Evolutionary conservation across 75 land plant genomes (phyloP).

Genomic region (Isoetes taiwanensis): DNA sequence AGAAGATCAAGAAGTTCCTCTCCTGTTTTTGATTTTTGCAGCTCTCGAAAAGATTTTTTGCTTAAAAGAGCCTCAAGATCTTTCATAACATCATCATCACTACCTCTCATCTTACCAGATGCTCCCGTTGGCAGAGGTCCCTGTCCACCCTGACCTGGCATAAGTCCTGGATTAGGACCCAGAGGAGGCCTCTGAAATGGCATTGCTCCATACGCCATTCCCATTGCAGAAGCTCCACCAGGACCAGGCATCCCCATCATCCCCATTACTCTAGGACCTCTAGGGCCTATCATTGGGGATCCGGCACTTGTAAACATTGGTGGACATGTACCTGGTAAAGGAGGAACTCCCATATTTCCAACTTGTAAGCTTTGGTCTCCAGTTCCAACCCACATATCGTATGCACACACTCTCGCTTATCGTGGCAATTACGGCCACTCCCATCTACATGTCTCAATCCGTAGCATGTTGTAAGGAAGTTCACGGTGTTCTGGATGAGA

Average conservation of each 20-base stretch:
- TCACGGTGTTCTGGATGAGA: too few relatives aligned
- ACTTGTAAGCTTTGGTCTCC: conserved; percentile 25
- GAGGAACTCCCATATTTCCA: too few relatives aligned
- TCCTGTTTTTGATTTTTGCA: conserved; percentile 76
- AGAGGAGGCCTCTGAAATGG: conserved; percentile 45
- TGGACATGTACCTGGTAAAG: conserved; percentile 23
- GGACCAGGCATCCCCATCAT: conserved; percentile 61
- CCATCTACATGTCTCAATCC: too few relatives aligned
- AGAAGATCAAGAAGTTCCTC: conserved; percentile 90
- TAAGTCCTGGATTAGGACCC: conserved; percentile 25
- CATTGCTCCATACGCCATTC: conserved; percentile 18
- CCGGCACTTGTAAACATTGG: conserved; percentile 34
- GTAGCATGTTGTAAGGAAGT: too few relatives aligned
- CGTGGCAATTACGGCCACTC: too few relatives aligned
- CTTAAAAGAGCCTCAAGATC: conserved; percentile 73
- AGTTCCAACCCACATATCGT: conserved; percentile 42
- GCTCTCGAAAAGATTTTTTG: conserved; percentile 70
- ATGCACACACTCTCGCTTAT: too few relatives aligned
- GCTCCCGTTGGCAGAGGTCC: conserved; percentile 1
- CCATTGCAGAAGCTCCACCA: conserved; percentile 23
- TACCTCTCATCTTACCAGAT: conserved; percentile 7
- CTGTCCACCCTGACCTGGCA: too few relatives aligned
- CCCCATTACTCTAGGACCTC: conserved; percentile 37
- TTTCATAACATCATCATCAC: conserved; percentile 75
- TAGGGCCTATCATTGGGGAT: conserved; percentile 29